Conservation (phyloP, 352 stramenopile genomes). For the Phytophthora europaea region DNA sequence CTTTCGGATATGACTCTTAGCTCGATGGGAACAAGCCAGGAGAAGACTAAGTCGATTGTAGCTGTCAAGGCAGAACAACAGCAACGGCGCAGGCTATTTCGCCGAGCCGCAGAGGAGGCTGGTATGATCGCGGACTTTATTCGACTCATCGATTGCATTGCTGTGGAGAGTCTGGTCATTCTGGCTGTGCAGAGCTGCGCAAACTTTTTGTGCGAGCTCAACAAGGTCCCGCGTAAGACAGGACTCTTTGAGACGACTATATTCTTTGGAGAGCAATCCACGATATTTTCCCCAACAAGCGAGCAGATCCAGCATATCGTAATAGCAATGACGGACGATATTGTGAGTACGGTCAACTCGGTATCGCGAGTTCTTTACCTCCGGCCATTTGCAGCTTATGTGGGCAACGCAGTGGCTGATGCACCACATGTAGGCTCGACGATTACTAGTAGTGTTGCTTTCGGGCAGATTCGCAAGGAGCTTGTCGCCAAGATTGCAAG, state of each 20-base stretch:
- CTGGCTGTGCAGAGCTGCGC: constrained; percentile 86
- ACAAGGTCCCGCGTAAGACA: constrained; percentile 88
- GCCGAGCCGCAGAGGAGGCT: constrained; percentile 88
- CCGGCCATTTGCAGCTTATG: constrained; percentile 85
- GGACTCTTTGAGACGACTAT: constrained; percentile 96
- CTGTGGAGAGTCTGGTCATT: constrained; percentile 91
- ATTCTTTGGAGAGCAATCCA: constrained; percentile 85
- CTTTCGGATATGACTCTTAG: constrained; percentile 50
- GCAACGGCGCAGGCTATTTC: constrained; percentile 84
- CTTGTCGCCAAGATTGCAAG: constrained; percentile 88
- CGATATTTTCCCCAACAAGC: constrained; percentile 88
- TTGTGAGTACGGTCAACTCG: constrained; percentile 90
- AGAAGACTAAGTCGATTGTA: constrained; percentile 95
- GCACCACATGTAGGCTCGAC: constrained; percentile 83
- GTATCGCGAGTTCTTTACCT: constrained; percentile 92
- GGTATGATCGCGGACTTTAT: constrained; percentile 95
- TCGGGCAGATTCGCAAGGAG: constrained; percentile 76
- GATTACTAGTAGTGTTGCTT: constrained; percentile 77
- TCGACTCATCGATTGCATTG: constrained; percentile 94
- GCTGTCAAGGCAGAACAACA: constrained; percentile 93
- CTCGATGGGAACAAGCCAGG: constrained; percentile 48
- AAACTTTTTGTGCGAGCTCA: constrained; percentile 91
- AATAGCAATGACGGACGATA: constrained; percentile 89
- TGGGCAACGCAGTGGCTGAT: constrained; percentile 73
- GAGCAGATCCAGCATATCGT: constrained; percentile 93